Evolutionary conservation across 2,329 filamentous ascomycete species (phyloP), one percentile per base, ranked within the genome.

Genomic region (Diaporthe batatas): DNA sequence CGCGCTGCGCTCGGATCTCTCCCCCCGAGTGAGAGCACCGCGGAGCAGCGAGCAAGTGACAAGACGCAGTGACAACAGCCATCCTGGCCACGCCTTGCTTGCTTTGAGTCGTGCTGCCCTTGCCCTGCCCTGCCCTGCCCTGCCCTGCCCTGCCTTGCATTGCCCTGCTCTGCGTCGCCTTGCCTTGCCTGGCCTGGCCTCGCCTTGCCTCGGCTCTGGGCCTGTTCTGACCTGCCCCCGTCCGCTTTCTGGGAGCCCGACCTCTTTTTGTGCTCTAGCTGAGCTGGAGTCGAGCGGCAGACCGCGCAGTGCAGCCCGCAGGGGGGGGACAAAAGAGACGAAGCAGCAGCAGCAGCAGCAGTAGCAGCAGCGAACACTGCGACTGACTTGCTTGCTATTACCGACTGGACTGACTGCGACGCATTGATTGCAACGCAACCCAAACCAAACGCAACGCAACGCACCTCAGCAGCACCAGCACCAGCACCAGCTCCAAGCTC

Each of bases 51-150:
- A 36, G 29, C 39, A n/a, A 39, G 68, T 71, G 72, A 68, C 68
- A 73, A 73, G 59, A 54, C 42, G n/a, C n/a, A 47, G 72, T 73
- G 72, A 72, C 69, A 68, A 62, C 36, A 23, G n/a, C 32, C 68
- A 42, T 53, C 68, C 55, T 70, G 68, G 36, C 44, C 62, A 47
- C 18, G 7, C 18, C 44, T 51, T 51, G 44, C 44, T 51, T 34
- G 53, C 53, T 47, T 47, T 8, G 18, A 21, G 18, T 47, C 44
- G 54, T 42, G 32, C 18, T 44, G 57, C 57, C 23, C 23, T 62
- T 29, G 57, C 57, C 36, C 57, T 59, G 57, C 57, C 6, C 14
- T 42, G 57, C 57, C 7, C 34, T 62, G 55, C 55, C 5, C 10
- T 39, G 57, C 39, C 57, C 7, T 64, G 58, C 34, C 34, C 34